phyloP scores from a whole-genome alignment of 2,329 filamentous ascomycete genomes.

The Biscogniauxia sp. region DNA sequence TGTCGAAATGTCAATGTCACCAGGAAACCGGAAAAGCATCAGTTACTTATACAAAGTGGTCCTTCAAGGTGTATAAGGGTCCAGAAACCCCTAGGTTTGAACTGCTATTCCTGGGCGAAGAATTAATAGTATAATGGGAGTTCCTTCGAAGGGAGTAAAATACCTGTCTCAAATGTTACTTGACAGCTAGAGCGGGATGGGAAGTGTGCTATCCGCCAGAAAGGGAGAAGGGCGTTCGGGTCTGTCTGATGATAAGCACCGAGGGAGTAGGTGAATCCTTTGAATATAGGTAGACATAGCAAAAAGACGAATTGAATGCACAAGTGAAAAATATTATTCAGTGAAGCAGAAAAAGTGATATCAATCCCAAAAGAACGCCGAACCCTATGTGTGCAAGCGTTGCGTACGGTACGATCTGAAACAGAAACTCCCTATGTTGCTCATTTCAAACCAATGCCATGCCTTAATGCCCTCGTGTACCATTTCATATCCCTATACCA shows the following conservation, averaged over 20 bases:
- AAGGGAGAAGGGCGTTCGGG: not conserved
- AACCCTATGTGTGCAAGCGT: conserved; percentile 24
- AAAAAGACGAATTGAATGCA: conserved; percentile 3
- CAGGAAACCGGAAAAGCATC: not conserved
- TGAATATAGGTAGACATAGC: not conserved
- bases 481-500: conserved; percentile 11
- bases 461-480: conserved; percentile 18
- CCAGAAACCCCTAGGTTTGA: not conserved
- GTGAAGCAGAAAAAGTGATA: conserved; percentile 10
- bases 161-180: not conserved
- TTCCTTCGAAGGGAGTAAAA: not conserved
- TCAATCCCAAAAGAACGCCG: conserved; percentile 24
- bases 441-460: conserved; percentile 27
- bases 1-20: not conserved
- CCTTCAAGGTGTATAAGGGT: not conserved
- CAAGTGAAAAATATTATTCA: conserved; percentile 8
- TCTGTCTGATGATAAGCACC: not conserved
- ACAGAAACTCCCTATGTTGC: conserved; percentile 26
- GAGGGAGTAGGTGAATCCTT: not conserved
- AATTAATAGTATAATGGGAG: not conserved
- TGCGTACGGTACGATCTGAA: conserved; percentile 18
- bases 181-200: not conserved
- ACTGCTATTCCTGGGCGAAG: not conserved
- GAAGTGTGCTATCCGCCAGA: not conserved
- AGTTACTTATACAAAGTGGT: not conserved